phyloP scores from a whole-genome alignment of 352 stramenopile genomes.

The Pythium guiyangense region DNA sequence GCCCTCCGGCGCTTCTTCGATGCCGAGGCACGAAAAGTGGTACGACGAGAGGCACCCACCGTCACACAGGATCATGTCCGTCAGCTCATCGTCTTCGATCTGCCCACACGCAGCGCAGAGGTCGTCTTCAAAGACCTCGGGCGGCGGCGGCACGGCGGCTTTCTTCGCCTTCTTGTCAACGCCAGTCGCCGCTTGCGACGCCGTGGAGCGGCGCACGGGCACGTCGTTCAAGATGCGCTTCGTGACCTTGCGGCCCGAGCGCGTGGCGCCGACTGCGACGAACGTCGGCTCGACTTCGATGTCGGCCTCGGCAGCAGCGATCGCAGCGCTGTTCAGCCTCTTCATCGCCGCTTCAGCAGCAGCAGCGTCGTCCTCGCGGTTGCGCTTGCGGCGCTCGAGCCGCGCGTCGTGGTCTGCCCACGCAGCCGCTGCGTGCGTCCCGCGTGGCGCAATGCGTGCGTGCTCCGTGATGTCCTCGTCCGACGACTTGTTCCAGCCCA shows the following conservation, averaged over 20 bases:
- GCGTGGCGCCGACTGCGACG: conserved; percentile 54
- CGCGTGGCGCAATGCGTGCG: conserved; percentile 39
- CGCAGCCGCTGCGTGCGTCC: conserved; percentile 22
- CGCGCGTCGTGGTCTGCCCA: conserved; percentile 47
- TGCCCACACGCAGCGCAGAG: conserved; percentile 74
- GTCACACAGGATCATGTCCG: conserved; percentile 90
- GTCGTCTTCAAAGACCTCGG: conserved; percentile 65
- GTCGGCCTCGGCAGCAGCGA: not conserved
- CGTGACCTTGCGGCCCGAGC: conserved; percentile 62
- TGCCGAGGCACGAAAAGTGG: conserved; percentile 89
- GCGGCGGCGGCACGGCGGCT: not conserved
- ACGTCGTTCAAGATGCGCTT: conserved; percentile 42
- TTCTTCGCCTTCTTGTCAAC: conserved; percentile 38
- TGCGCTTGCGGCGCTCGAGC: conserved; percentile 32
- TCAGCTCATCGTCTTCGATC: conserved; percentile 78
- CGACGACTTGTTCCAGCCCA: conserved; percentile 57
- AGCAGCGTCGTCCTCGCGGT: conserved; percentile 16
- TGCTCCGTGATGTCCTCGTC: conserved; percentile 42
- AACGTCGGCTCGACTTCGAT: conserved; percentile 26
- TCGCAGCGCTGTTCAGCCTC: not conserved
- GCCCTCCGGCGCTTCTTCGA: conserved; percentile 61
- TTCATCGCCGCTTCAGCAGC: conserved; percentile 1
- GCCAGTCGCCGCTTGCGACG: not conserved
- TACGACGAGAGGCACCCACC: conserved; percentile 89
- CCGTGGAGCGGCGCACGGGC: conserved; percentile 19